A percentile compares a stretch with the other conserved stretches of the same genome.
phyloP scores from a whole-genome alignment of 441 rosid genomes.

The Euphorbia schlechtendalii region DNA sequence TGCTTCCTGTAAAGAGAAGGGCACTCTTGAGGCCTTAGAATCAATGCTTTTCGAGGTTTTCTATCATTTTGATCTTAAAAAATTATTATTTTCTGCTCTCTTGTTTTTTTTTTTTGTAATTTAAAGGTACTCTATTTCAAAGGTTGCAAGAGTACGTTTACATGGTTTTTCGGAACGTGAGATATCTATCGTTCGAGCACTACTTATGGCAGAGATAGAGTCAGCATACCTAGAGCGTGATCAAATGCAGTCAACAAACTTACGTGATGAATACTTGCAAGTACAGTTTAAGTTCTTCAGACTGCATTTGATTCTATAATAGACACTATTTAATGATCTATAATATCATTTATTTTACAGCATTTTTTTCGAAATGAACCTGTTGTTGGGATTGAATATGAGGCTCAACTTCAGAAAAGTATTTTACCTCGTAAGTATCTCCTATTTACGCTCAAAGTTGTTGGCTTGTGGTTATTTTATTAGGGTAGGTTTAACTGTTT shows the following conservation, averaged over 20 bases:
- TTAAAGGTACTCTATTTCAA: constrained; percentile 24
- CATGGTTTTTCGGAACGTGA: constrained; percentile 96
- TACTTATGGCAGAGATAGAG: constrained; percentile 86
- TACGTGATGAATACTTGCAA: constrained; percentile 86
- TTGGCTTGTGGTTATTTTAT: constrained; percentile 13
- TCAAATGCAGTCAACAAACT: constrained; percentile 81
- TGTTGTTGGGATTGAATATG: constrained; percentile 85
- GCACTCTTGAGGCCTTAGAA: constrained; percentile 70
- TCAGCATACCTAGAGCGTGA: constrained; percentile 96
- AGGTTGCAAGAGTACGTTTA: constrained; percentile 84
- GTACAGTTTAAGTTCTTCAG: constrained; percentile 28
- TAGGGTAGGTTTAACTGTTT: constrained; percentile 12
- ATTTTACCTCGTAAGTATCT: constrained; percentile 78
- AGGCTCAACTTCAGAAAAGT: constrained; percentile 89
- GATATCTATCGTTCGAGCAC: constrained; percentile 72
- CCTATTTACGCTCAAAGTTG: constrained; percentile 4
- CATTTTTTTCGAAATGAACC: constrained; percentile 91
- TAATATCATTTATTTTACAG: constrained; percentile 38
- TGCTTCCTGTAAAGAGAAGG: constrained; percentile 81
- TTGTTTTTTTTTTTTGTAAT: constrained; percentile 1
- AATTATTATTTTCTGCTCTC: constrained; percentile 4
- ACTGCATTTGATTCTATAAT: constrained; percentile 2
- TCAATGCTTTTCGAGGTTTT: constrained; percentile 86
- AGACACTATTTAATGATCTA: neutral
- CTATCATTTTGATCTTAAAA: constrained; percentile 13